Conservation (phyloP, 768 basidiomycete genomes). For the Pleurotus pulmonarius region DNA sequence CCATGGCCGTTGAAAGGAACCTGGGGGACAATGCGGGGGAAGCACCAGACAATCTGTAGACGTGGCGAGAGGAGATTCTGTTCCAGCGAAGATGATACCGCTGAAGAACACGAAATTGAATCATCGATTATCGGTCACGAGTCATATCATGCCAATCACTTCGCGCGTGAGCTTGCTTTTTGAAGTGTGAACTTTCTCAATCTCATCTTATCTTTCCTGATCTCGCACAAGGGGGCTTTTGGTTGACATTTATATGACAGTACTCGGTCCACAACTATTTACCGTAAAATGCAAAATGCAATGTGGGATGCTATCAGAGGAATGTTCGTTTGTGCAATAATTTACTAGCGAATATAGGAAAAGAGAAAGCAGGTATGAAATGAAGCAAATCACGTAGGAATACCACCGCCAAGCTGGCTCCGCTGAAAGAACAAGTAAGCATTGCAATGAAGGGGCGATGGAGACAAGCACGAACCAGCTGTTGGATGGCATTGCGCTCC, state of each 20-base stretch:
- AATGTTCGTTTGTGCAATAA: not conserved
- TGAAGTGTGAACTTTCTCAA: not conserved
- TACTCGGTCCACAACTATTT: not conserved
- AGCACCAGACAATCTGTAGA: constrained; percentile 14
- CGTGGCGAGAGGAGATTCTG: constrained; percentile 29
- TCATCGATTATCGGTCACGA: constrained; percentile 9
- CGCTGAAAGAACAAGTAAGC: not conserved
- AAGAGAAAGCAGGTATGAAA: not conserved
- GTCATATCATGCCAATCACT: constrained; percentile 2
- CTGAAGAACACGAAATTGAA: constrained; percentile 9
- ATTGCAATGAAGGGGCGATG: constrained; percentile 9
- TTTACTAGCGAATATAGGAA: not conserved
- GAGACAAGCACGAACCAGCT: constrained; percentile 47
- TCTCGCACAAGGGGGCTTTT: not conserved
- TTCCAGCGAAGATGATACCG: constrained; percentile 27
- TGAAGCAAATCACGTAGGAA: not conserved
- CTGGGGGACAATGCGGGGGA: constrained; percentile 11
- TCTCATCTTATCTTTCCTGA: not conserved
- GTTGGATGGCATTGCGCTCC: constrained; percentile 77
- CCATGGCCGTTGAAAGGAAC: constrained; percentile 40
- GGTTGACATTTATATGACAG: not conserved
- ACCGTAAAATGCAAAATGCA: not conserved
- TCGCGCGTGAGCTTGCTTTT: not conserved
- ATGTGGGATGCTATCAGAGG: not conserved
- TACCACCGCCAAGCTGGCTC: not conserved